These are phyloP conservation scores for Ustilago vetiveriae DNA, from an alignment of 1,284 basidiomycete species.

Conservation along the genomic window DNA sequence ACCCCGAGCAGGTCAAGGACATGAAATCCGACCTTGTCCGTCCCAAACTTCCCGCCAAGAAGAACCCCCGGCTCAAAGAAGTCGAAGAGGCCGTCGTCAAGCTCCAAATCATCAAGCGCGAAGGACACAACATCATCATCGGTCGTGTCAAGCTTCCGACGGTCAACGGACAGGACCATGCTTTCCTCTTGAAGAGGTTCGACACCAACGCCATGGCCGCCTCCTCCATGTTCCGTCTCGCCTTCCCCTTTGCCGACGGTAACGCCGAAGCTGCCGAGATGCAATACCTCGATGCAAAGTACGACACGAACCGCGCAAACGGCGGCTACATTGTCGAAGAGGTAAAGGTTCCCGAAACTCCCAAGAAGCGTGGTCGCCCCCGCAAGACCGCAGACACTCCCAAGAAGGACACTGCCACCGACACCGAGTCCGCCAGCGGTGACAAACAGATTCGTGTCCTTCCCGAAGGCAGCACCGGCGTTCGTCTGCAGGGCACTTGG, in stretches of 20 bases:
- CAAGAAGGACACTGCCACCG: conserved; percentile 32
- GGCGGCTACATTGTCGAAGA: conserved; percentile 73
- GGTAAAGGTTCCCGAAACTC: conserved; percentile 67
- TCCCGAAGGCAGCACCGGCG: conserved; percentile 62
- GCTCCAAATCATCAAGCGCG: conserved; percentile 82
- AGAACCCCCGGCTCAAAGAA: conserved; percentile 57
- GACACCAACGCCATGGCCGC: conserved; percentile 95
- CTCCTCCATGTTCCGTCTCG: conserved; percentile 97
- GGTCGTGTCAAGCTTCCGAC: conserved; percentile 94
- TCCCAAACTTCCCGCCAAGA: conserved; percentile 56
- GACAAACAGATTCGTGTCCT: conserved; percentile 43
- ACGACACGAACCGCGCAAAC: conserved; percentile 83
- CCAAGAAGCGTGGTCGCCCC: conserved; percentile 52
- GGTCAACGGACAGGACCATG: conserved; percentile 72
- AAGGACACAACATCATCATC: conserved; percentile 84
- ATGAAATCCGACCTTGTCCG: conserved; percentile 32
- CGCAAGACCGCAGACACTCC: conserved; percentile 44
- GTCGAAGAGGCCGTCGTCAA: conserved; percentile 72
- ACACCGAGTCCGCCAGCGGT: conserved; percentile 32
- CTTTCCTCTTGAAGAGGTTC: conserved; percentile 93
- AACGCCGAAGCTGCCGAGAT: conserved; percentile 84
- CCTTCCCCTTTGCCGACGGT: conserved; percentile 85
- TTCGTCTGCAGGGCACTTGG: conserved; percentile 87
- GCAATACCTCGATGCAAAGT: conserved; percentile 81
- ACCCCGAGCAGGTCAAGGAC: conserved; percentile 25